These are phyloP conservation scores for Ophiosphaerella korrae DNA, from an alignment of 2,329 filamentous ascomycete species.

Conservation along the genomic window DNA sequence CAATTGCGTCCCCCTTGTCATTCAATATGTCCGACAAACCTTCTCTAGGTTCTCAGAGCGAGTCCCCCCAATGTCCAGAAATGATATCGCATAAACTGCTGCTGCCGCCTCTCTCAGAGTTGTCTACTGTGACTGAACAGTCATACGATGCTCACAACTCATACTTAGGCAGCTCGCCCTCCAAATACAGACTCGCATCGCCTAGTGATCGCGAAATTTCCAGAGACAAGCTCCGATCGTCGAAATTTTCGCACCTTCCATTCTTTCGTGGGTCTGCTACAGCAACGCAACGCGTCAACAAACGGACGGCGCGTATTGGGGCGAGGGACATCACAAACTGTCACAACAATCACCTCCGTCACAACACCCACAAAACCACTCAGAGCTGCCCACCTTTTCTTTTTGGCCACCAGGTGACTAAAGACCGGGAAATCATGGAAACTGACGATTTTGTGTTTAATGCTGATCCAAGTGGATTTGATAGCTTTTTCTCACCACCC, in stretches of 20 bases:
- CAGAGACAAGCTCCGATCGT: neutral
- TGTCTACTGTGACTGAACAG: neutral
- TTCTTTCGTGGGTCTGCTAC: constrained; percentile 14
- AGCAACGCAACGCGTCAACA: constrained; percentile 11
- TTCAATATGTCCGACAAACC: neutral
- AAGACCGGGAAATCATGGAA: too few relatives aligned
- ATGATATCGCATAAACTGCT: neutral
- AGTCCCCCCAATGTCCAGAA: neutral
- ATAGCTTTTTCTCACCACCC: too few relatives aligned
- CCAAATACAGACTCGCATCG: constrained; percentile 1
- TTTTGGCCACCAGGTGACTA: too few relatives aligned
- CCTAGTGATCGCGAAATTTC: neutral
- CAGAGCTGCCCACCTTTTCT: too few relatives aligned
- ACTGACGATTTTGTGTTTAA: too few relatives aligned
- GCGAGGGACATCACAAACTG: neutral
- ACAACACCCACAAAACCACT: neutral
- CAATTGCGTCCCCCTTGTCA: neutral
- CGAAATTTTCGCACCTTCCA: constrained; percentile 9
- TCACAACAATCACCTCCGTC: neutral
- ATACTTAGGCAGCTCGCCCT: constrained; percentile 7
- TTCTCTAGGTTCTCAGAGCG: neutral
- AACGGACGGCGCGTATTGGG: constrained; percentile 4
- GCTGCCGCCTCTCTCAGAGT: neutral
- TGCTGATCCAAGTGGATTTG: too few relatives aligned
- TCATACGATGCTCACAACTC: neutral